phyloP scores from a whole-genome alignment of 108 stramenopile genomes.

The Conticribra weissflogii region DNA sequence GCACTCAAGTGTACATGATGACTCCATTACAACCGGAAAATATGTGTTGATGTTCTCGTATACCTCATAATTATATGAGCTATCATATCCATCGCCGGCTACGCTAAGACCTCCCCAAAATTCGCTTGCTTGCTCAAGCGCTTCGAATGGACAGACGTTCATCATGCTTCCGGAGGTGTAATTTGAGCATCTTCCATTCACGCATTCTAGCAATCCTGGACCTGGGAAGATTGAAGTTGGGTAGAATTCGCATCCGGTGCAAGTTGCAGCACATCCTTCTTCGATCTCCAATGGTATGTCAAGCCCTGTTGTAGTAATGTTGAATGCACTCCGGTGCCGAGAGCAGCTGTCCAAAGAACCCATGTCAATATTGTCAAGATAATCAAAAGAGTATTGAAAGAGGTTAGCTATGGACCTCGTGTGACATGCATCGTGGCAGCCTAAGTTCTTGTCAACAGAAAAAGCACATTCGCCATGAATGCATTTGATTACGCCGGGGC shows the following conservation, averaged over 20 bases:
- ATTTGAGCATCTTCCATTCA: background rate
- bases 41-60: background rate
- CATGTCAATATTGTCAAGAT: background rate
- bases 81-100: background rate
- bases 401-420: background rate
- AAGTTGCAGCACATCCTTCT: background rate
- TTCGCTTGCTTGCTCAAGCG: background rate
- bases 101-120: background rate
- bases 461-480: background rate
- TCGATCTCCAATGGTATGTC: background rate
- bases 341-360: background rate
- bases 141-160: background rate
- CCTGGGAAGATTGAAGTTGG: background rate
- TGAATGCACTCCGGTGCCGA: background rate
- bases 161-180: background rate
- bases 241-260: background rate
- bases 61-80: background rate
- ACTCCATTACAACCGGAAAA: background rate
- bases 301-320: background rate
- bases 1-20: background rate
- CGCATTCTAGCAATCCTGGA: background rate
- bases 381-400: background rate
- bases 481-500: background rate
- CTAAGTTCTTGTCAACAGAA: background rate
- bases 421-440: background rate